These are phyloP conservation scores for Brassica juncea DNA, from an alignment of 345 rosid species.

Conservation along the genomic window DNA sequence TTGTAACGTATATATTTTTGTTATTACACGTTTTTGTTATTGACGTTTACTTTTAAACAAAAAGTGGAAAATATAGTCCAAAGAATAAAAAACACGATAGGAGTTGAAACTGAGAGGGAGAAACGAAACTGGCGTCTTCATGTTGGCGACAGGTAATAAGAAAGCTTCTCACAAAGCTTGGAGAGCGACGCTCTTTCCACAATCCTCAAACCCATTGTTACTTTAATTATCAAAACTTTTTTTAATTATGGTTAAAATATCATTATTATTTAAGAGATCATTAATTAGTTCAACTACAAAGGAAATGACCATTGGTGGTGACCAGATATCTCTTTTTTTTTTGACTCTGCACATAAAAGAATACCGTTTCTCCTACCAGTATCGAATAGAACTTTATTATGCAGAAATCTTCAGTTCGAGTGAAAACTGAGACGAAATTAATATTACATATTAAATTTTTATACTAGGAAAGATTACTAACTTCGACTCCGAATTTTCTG, in stretches of 20 bases:
- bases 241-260: neutral
- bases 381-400: too few species aligned
- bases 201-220: slow-evolving; percentile 13
- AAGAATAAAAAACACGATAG: neutral
- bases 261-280: neutral
- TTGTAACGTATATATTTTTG: neutral
- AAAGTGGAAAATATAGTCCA: neutral
- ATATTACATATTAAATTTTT: too few species aligned
- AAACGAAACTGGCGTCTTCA: slow-evolving; percentile 49
- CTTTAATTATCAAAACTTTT: neutral
- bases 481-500: too few species aligned
- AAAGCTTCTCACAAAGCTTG: slow-evolving; percentile 32
- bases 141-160: slow-evolving; percentile 57
- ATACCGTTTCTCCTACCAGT: too few species aligned
- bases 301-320: too few species aligned
- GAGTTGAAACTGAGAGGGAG: slow-evolving; percentile 17
- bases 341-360: too few species aligned
- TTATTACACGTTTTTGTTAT: neutral
- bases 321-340: too few species aligned
- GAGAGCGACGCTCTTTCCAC: slow-evolving; percentile 34
- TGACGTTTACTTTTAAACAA: neutral
- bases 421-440: too few species aligned
- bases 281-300: too few species aligned
- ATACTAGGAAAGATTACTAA: too few species aligned
- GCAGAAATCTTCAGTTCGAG: too few species aligned